These are phyloP conservation scores for Zostera marina DNA, from an alignment of 116 monocot species.

Conservation along the genomic window DNA sequence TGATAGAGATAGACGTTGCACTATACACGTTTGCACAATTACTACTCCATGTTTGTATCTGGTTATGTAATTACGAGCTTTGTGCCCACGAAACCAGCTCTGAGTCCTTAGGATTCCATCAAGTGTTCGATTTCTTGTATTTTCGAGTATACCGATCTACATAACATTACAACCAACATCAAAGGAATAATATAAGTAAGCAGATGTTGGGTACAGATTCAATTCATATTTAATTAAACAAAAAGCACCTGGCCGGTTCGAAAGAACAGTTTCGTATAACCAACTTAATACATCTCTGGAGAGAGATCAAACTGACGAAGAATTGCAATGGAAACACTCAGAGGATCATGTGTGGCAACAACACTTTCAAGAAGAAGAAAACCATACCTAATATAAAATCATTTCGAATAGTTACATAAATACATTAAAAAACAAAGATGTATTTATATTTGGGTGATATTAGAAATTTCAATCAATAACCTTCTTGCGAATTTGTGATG, in stretches of 20 bases:
- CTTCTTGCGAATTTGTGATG: conserved; percentile 92
- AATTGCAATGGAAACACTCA: conserved; percentile 84
- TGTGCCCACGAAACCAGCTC: conserved; percentile 83
- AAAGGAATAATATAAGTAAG: conserved; percentile 34
- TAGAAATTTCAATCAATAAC: conserved; percentile 7
- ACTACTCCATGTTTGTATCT: conserved; percentile 37
- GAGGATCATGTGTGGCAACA: conserved; percentile 71
- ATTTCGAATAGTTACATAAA: not conserved
- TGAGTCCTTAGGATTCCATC: conserved; percentile 90
- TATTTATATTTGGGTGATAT: not conserved
- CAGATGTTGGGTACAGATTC: not conserved
- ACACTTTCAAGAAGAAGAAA: conserved; percentile 84
- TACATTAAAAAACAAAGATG: not conserved
- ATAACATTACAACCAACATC: not conserved
- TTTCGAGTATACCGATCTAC: conserved; percentile 89
- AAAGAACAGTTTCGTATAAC: conserved; percentile 63
- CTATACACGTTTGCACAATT: conserved; percentile 73
- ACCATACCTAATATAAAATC: conserved; percentile 68
- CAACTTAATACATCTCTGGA: conserved; percentile 74
- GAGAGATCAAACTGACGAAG: conserved; percentile 80
- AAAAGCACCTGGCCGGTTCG: conserved; percentile 46
- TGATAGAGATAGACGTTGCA: not conserved
- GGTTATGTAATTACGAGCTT: conserved; percentile 44
- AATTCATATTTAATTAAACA: not conserved
- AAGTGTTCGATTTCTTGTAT: conserved; percentile 80